These are phyloP conservation scores for Coprinellus micaceus DNA, from an alignment of 768 basidiomycete species.

Conservation along the genomic window DNA sequence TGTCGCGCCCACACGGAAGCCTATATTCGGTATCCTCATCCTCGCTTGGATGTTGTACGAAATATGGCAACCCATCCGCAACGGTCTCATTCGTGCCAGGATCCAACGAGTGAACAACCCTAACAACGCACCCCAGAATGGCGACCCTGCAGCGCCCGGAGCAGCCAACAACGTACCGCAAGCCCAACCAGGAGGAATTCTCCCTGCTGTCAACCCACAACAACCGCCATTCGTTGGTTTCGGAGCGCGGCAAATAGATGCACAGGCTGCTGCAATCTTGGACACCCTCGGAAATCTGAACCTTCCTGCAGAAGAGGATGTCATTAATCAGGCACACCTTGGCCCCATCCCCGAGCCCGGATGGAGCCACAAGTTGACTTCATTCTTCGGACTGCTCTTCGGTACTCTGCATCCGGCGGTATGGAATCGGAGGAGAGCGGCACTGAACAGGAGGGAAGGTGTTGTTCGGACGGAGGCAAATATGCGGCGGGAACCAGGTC, in stretches of 20 bases:
- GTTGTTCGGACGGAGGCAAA: slow-evolving; percentile 64
- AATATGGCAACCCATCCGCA: slow-evolving; percentile 67
- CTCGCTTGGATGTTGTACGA: slow-evolving; percentile 72
- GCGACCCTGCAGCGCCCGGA: slow-evolving; percentile 13
- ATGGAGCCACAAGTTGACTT: slow-evolving; percentile 44
- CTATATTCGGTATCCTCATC: slow-evolving; percentile 63
- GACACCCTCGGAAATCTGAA: slow-evolving; percentile 56
- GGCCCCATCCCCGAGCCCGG: slow-evolving; percentile 40
- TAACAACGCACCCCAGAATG: slow-evolving; percentile 4
- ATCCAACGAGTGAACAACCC: slow-evolving; percentile 15
- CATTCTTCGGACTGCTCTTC: slow-evolving; percentile 55
- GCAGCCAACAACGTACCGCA: slow-evolving; percentile 14
- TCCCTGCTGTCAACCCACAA: slow-evolving; percentile 14
- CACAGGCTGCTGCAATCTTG: slow-evolving; percentile 35
- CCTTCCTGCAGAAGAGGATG: slow-evolving; percentile 51
- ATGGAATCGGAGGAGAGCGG: slow-evolving; percentile 63
- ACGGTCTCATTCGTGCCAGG: slow-evolving; percentile 32
- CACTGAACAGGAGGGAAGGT: slow-evolving; percentile 61
- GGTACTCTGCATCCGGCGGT: slow-evolving; percentile 70
- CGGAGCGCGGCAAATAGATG: slow-evolving; percentile 25
- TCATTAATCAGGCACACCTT: slow-evolving; percentile 33
- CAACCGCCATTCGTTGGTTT: slow-evolving; percentile 11
- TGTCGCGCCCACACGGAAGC: slow-evolving; percentile 70
- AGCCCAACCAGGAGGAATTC: slow-evolving; percentile 9
- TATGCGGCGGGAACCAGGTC: slow-evolving; percentile 28